Evolutionary conservation across 805 yeast species (phyloP).

Genomic region (Komagataella kurtzmanii): DNA sequence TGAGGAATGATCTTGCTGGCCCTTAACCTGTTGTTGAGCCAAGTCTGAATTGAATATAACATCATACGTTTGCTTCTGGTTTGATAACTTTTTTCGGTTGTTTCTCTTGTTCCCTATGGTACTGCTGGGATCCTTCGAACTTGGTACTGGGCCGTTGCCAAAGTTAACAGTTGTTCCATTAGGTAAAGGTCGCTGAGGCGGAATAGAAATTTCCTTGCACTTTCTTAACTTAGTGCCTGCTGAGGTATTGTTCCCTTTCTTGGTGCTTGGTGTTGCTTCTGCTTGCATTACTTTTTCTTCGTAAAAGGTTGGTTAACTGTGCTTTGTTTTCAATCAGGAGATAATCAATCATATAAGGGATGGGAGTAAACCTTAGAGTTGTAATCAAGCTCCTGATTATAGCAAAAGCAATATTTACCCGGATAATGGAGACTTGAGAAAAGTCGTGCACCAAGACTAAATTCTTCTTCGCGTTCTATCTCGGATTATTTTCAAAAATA

Average conservation of each 20-base stretch:
- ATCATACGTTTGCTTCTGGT: not conserved
- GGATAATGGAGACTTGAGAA: not conserved
- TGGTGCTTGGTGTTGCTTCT: not conserved
- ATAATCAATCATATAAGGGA: not conserved
- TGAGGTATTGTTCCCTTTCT: not conserved
- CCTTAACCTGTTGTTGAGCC: not conserved
- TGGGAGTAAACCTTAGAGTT: not conserved
- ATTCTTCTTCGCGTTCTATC: too few relatives aligned
- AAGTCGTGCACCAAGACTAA: not conserved
- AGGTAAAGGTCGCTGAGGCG: not conserved
- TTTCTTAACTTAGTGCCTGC: not conserved
- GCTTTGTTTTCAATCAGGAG: not conserved
- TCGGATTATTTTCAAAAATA: too few relatives aligned
- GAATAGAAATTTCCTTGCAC: not conserved
- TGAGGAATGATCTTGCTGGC: not conserved
- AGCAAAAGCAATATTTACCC: not conserved
- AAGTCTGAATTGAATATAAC: not conserved
- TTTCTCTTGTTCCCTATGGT: not conserved
- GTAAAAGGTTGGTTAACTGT: not conserved
- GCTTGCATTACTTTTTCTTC: not conserved
- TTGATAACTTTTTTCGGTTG: not conserved
- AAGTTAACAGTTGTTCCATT: not conserved
- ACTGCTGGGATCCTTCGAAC: not conserved
- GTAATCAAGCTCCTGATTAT: not conserved
- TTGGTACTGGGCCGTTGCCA: not conserved